Evolutionary conservation across 2,329 filamentous ascomycete species (phyloP).

Genomic region (Colletotrichum noveboracense): DNA sequence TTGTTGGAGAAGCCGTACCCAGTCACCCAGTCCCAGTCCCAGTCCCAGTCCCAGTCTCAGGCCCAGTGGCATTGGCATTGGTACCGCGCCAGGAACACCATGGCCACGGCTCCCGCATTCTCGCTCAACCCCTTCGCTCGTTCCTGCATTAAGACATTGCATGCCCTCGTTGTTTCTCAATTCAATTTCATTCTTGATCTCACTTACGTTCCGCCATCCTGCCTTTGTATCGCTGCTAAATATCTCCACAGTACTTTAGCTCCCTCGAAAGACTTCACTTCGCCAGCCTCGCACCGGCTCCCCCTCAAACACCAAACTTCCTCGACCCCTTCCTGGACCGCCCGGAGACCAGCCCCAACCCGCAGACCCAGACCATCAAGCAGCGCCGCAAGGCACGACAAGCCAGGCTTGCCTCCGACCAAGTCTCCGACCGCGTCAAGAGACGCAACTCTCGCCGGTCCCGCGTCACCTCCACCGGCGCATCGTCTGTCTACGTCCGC

Average conservation of each 20-base stretch:
- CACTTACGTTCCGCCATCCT: neutral
- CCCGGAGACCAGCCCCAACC: neutral
- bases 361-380: constrained; percentile 24
- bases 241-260: constrained; percentile 68
- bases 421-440: constrained; percentile 31
- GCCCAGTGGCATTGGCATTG: neutral
- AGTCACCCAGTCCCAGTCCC: neutral
- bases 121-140: constrained; percentile 24
- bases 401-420: constrained; percentile 30
- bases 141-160: constrained; percentile 45
- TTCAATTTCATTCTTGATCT: constrained; percentile 11
- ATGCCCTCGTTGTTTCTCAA: constrained; percentile 33
- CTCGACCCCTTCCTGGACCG: constrained; percentile 8
- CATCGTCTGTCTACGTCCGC: constrained; percentile 69
- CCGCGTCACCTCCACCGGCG: constrained; percentile 56
- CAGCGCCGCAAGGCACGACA: constrained; percentile 12
- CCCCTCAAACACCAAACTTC: constrained; percentile 6
- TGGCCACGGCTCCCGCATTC: neutral
- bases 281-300: constrained; percentile 20
- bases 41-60: neutral
- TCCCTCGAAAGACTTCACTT: constrained; percentile 74
- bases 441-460: constrained; percentile 34
- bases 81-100: neutral
- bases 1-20: neutral
- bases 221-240: constrained; percentile 20